Base-by-base conservation (phyloP, 2,329 filamentous ascomycete species). In the Thielaviopsis musarum region DNA sequence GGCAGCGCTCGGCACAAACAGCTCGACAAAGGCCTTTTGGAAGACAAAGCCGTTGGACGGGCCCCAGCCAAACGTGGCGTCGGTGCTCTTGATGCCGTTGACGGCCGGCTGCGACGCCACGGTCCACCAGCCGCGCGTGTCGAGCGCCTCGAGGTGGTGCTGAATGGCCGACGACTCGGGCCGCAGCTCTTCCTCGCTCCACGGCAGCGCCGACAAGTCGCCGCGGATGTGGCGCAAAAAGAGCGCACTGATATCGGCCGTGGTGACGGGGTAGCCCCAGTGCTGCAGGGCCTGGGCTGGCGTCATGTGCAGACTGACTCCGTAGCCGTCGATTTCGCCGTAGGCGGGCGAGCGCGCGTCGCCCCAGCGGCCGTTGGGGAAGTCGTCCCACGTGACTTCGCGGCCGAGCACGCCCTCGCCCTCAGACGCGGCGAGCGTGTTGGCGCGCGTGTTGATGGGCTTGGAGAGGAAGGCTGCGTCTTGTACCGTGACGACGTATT, bases 371-470 rank as follows among this genome's bases (percentile, higher is more conserved):
- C 91, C 93, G 74, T 97, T 97, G 63, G 91, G 91, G 70, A 90
- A 98, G 68, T 98, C 93, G 67, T 98, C 93, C 93, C 93, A 98
- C 0, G 93, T 98, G 38, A 93, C 93, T 75, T 97, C 91, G 56
- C 93, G 81, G 12, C 91, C 93, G 6, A 96, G 76, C 3, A 87
- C 80, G 24, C 91, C 93, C 67, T 95, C 87, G 5, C 93, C 91
- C 73, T 97, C 91, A 0, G 91, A 95, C 61, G 96, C 96, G 28
- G 91, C 89, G 10, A 97, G 79, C 0, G 89, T 93, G 69, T 91
- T 91, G 60, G 85, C 85, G 57, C 91, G 81, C 21, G 82, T 83
- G 69, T 91, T 91, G 66, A 91, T 77, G 58, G 79, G 81, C 65
- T 83, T 83, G 2, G 80, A 80, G 1, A 83, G 88, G n/a, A 91